Evolutionary conservation across 345 rosid genomes (phyloP).

Genomic region (Zanthoxylum bungeanum): DNA sequence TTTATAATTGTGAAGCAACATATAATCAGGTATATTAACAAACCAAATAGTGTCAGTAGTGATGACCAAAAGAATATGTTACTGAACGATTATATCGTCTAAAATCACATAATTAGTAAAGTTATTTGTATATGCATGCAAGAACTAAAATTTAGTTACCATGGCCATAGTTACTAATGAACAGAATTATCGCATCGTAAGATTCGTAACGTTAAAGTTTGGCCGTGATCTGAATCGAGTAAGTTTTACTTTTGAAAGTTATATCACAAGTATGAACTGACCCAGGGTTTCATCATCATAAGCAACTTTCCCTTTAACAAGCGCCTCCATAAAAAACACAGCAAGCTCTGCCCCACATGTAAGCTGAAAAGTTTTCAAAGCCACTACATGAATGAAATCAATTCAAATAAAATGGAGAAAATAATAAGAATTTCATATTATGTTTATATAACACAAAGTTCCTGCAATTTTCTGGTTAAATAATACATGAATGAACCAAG

Average conservation of each 20-base stretch:
- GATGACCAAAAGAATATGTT: not conserved
- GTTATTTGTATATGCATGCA: not conserved
- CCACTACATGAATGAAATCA: slow-evolving; percentile 2
- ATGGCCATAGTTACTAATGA: not conserved
- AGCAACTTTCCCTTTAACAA: slow-evolving; percentile 69
- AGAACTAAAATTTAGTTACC: not conserved
- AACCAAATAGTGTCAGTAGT: too few relatives aligned
- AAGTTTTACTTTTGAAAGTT: not conserved
- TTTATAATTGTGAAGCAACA: slow-evolving; percentile 17
- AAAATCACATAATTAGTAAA: not conserved
- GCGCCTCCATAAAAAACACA: slow-evolving; percentile 62
- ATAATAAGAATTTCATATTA: not conserved
- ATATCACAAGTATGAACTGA: slow-evolving; percentile 37
- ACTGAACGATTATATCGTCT: not conserved
- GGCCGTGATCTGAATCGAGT: not conserved
- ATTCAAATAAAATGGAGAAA: not conserved
- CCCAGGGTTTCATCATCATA: slow-evolving; percentile 68
- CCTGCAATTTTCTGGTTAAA: not conserved
- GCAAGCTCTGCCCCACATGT: slow-evolving; percentile 94
- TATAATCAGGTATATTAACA: not conserved
- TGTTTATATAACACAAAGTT: not conserved
- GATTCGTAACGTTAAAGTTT: not conserved
- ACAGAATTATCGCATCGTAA: not conserved
- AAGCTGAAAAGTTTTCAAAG: slow-evolving; percentile 43
- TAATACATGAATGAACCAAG: not conserved